Base-by-base conservation (phyloP, 2,329 filamentous ascomycete species). In the Neophaeococcomyces aloes region DNA sequence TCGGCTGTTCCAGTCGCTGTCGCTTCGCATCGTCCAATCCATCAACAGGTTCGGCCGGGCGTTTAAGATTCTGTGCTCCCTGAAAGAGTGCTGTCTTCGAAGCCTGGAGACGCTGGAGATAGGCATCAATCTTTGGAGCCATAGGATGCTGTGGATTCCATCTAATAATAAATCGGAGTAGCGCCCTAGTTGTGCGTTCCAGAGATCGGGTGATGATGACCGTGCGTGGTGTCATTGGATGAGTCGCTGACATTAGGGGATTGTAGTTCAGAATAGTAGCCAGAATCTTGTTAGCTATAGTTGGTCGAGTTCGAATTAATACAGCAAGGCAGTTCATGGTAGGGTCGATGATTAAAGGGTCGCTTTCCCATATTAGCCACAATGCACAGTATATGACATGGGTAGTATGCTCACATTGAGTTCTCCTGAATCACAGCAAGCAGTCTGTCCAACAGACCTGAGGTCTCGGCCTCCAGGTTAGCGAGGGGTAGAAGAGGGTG, bases 401-500 rank as follows among this genome's bases (percentile, higher is more conserved):
- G n/a, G 17, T 11, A 5, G 10, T n/a, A 39, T 23, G 23, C 79
- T 63, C 70, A 91, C 86, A 79, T 86, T 66, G 76, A 79, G 58
- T 86, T 82, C 53, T 94, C 88, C 60, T 95, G 87, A 51, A 98
- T 75, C 30, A 87, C 79, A 44, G 76, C 76, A 25, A 98, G 70
- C 64, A 98, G 78, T 54, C 91, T 79, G 64, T 98, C 93, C 48
- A 98, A 69, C 31, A 98, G 71, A 13, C 89, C 91, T 19, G 82
- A 87, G 15, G 87, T 86, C 67, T 98, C 91, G 13, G 93, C 91
- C 65, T 96, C 91, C 18, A 98, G 76, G 51, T 81, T 85, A 46
- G 81, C 76, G 35, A 83, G 76, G 49, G 86, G 79, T 40, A 98
- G 75, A 15, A 93, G 65, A 41, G 85, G 72, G 61, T 98, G 91